phyloP scores from a whole-genome alignment of 2,329 filamentous ascomycete genomes.

The Botrytis pseudocinerea region DNA sequence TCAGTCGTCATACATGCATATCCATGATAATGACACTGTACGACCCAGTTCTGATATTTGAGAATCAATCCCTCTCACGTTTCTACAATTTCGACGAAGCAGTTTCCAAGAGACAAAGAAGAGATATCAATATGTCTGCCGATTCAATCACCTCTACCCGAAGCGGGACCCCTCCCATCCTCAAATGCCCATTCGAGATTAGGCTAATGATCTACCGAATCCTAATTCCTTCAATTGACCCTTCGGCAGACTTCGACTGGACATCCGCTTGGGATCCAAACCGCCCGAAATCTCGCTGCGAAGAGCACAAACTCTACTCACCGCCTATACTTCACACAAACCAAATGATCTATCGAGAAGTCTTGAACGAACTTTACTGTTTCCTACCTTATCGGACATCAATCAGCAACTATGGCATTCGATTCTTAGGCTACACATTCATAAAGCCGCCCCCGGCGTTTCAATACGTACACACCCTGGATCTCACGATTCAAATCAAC shows the following conservation, averaged over 20 bases:
- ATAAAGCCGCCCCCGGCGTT: slow-evolving; percentile 19
- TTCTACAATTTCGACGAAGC: neutral
- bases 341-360: slow-evolving; percentile 22
- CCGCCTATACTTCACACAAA: slow-evolving; percentile 23
- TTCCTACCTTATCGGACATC: slow-evolving; percentile 22
- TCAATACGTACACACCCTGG: slow-evolving; percentile 21
- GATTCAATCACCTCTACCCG: neutral
- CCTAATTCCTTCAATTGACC: slow-evolving; percentile 21
- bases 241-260: slow-evolving; percentile 20
- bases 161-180: slow-evolving; percentile 19
- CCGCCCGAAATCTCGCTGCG: slow-evolving; percentile 11
- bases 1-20: slow-evolving; percentile 25
- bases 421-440: slow-evolving; percentile 24
- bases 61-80: slow-evolving; percentile 11
- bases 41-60: slow-evolving; percentile 7
- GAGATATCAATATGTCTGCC: slow-evolving; percentile 11
- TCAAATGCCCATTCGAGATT: slow-evolving; percentile 23
- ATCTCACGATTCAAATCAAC: slow-evolving; percentile 23
- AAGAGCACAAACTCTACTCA: slow-evolving; percentile 22
- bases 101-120: neutral
- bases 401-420: slow-evolving; percentile 21
- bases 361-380: slow-evolving; percentile 22
- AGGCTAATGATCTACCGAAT: slow-evolving; percentile 22
- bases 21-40: slow-evolving; percentile 5
- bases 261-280: slow-evolving; percentile 22